Evolutionary conservation across 495 filamentous ascomycete species (phyloP).

Genomic region (Staphylotrichum tortipilum): DNA sequence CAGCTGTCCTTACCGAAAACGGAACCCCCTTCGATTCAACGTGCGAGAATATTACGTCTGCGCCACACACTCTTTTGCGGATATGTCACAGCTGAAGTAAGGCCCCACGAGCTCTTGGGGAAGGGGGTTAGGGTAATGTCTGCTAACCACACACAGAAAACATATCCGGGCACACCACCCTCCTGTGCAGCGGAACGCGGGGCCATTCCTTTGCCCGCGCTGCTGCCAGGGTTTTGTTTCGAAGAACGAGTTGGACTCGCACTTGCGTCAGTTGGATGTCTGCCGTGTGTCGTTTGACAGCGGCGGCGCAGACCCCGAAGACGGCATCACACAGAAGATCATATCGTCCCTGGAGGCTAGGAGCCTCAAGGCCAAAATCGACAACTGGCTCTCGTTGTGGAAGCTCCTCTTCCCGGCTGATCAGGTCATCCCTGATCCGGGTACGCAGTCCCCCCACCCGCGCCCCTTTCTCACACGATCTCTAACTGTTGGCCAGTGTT

Average conservation of each 20-base stretch:
- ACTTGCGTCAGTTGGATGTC: slow-evolving; percentile 15
- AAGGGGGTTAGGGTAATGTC: no score
- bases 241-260: slow-evolving; percentile 21
- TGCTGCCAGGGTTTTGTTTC: slow-evolving; percentile 22
- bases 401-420: slow-evolving; percentile 23
- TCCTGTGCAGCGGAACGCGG: slow-evolving; percentile 22
- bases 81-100: slow-evolving; percentile 31
- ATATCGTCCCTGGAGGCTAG: slow-evolving; percentile 24
- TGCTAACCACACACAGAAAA: slow-evolving; percentile 14
- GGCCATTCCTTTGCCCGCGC: slow-evolving; percentile 21
- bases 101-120: no score
- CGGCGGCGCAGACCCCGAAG: slow-evolving; percentile 21
- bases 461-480: background rate
- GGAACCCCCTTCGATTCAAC: slow-evolving; percentile 31
- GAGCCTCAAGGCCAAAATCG: slow-evolving; percentile 22
- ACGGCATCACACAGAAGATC: slow-evolving; percentile 25
- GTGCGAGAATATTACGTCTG: slow-evolving; percentile 27
- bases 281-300: slow-evolving; percentile 20
- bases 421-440: slow-evolving; percentile 16
- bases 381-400: slow-evolving; percentile 26
- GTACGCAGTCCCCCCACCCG: slow-evolving; percentile 3
- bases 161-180: slow-evolving; percentile 28
- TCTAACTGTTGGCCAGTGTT: slow-evolving; percentile 13
- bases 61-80: slow-evolving; percentile 26
- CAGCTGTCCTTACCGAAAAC: slow-evolving; percentile 32